Base-by-base conservation (phyloP, 495 filamentous ascomycete species). In the Penicillium chermesinum region DNA sequence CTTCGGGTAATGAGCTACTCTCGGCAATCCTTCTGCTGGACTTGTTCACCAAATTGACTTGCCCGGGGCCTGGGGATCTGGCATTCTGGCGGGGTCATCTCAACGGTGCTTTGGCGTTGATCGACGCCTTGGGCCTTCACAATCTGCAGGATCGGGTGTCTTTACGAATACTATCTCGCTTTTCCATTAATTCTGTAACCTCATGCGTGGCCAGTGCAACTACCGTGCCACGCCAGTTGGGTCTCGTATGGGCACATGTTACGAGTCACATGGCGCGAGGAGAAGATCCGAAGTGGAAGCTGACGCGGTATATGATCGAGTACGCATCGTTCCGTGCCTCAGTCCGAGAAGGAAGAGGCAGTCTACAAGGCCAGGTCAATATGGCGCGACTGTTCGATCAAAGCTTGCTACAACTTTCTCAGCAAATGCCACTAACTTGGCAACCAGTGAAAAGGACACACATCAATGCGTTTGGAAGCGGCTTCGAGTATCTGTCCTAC, bases 251-350 rank as follows among this genome's bases (percentile, higher is more conserved):
- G 10, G 19, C 41, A 10, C 22, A 44, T 10, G 12, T 44, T 30
- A 27, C 19, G 5, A 15, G 22, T 15, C 22, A 27, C 4, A 8
- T 17, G 41, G 15, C 4, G 4, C 19, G 5, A n/a, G 12, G 38
- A 5, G 20, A 21, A 16, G 41, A 44, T 17, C 41, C 41, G 4
- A 44, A 44, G n/a, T 44, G 41, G 41, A 44, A 44, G 22, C 41
- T 27, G 0, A 16, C 41, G 1, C 8, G 6, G 6, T 6, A 16
- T 1, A 44, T 44, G 41, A 17, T 15, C 2, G 41, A 44, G n/a
- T 44, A 17, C 30, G 41, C 41, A 32, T 5, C 22, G 13, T 17
- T 44, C 7, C 41, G 41, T 44, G 9, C 16, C 25, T 32, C 13
- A 4, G 10, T 30, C 10, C 10, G 25, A 4, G 5, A 30, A 10